Conservation (phyloP, 73 alveolate species). For the Paramecium caudatum region DNA sequence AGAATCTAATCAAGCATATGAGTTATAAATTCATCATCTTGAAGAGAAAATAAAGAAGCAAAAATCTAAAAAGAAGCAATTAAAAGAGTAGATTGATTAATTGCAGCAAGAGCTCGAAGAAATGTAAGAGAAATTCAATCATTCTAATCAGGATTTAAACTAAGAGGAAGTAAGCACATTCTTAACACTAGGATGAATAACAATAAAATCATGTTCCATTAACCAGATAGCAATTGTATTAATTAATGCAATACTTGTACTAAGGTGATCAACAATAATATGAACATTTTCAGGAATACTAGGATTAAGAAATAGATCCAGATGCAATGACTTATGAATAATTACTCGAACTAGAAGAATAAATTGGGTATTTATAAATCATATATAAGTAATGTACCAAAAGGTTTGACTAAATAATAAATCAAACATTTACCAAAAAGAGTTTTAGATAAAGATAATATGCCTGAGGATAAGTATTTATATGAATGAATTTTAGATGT, state of each 20-base stretch:
- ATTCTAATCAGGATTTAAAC: constrained; percentile 24
- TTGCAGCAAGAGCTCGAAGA: constrained; percentile 21
- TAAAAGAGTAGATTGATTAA: constrained; percentile 48
- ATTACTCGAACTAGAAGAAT: constrained; percentile 53
- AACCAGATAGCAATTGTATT: neutral
- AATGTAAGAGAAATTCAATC: neutral
- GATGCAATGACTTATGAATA: constrained; percentile 69
- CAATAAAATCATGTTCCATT: neutral
- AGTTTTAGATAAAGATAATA: neutral
- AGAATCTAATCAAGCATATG: neutral
- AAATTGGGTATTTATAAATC: constrained; percentile 59
- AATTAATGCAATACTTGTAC: constrained; percentile 54
- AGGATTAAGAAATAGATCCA: constrained; percentile 61
- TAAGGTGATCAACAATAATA: constrained; percentile 28
- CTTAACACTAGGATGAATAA: neutral
- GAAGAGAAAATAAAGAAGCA: constrained; percentile 46
- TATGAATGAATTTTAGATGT: neutral
- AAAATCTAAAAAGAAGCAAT: constrained; percentile 26
- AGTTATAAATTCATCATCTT: neutral
- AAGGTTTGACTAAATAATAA: constrained; percentile 20
- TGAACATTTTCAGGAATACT: constrained; percentile 9
- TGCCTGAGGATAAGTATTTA: constrained; percentile 55
- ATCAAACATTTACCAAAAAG: constrained; percentile 45
- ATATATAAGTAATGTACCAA: constrained; percentile 52
- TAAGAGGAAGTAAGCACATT: neutral